Evolutionary conservation across 129 eudicot species (phyloP).

Genomic region (Flaveria brownii): DNA sequence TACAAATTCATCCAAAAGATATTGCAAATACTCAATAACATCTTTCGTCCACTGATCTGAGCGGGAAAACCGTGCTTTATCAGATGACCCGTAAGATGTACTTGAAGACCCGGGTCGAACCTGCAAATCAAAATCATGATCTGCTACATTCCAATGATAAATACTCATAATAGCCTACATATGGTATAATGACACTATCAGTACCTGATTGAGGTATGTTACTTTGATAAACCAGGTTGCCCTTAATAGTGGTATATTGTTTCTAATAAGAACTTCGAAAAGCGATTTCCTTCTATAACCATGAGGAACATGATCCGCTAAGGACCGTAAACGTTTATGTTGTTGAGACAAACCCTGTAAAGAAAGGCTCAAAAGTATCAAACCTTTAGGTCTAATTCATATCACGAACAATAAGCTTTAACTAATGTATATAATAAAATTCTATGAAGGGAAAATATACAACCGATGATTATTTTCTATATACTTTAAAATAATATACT

Average conservation of each 20-base stretch:
- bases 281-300: conserved; percentile 81
- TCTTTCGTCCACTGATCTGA: conserved; percentile 98
- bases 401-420: conserved; percentile 4
- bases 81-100: conserved; percentile 61
- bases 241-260: conserved; percentile 86
- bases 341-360: conserved; percentile 91
- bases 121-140: conserved; percentile 54
- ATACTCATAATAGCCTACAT: neutral
- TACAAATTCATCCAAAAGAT: conserved; percentile 75
- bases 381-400: too few species aligned
- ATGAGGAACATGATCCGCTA: conserved; percentile 94
- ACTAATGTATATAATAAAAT: neutral
- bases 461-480: too few species aligned
- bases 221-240: conserved; percentile 98
- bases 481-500: neutral
- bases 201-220: conserved; percentile 94
- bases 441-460: neutral
- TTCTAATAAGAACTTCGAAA: conserved; percentile 83
- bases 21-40: conserved; percentile 78
- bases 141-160: conserved; percentile 17
- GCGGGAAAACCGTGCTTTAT: conserved; percentile 67
- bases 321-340: conserved; percentile 79
- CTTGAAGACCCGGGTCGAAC: conserved; percentile 67
- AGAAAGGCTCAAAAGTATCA: too few species aligned
- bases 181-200: neutral